These are phyloP conservation scores for Gracilariopsis chorda DNA, from an alignment of 23 red algal species.

Conservation along the genomic window DNA sequence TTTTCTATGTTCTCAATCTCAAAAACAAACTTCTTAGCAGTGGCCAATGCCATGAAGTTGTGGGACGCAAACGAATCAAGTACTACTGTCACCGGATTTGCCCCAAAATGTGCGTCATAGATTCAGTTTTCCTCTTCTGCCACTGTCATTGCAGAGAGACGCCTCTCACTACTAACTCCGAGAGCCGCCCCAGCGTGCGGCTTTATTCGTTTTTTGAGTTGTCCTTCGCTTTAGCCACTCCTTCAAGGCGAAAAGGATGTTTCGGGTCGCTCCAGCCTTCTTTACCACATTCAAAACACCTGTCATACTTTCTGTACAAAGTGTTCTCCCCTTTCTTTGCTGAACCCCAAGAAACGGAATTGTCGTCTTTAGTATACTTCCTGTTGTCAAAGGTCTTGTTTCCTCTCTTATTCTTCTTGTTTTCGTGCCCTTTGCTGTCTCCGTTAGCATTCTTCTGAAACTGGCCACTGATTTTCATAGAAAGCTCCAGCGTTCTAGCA, in stretches of 20 bases:
- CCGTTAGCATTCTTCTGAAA: neutral
- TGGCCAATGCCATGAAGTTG: neutral
- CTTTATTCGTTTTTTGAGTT: conserved; percentile 42
- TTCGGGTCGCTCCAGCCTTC: conserved; percentile 2
- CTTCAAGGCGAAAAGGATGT: neutral
- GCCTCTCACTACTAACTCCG: neutral
- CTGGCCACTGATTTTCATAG: no score
- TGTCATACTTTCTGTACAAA: conserved; percentile 27
- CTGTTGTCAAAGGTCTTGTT: neutral
- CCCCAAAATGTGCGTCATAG: neutral
- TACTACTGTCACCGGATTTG: neutral
- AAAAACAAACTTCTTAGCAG: neutral
- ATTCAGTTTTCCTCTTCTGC: conserved; percentile 14
- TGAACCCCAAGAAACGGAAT: neutral
- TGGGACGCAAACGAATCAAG: conserved; percentile 6
- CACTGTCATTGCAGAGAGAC: conserved; percentile 4
- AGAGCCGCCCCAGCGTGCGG: conserved; percentile 10
- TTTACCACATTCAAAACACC: conserved; percentile 23
- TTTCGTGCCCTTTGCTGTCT: neutral
- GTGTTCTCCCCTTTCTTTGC: neutral
- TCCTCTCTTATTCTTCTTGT: neutral
- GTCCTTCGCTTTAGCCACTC: neutral
- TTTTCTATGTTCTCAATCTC: neutral
- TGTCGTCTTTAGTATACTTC: neutral
- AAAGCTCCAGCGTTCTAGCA: no score